A percentile compares a stretch with the other conserved stretches of the same genome.
phyloP scores from a whole-genome alignment of 2,329 filamentous ascomycete species.

The Lachnellula hyalina region DNA sequence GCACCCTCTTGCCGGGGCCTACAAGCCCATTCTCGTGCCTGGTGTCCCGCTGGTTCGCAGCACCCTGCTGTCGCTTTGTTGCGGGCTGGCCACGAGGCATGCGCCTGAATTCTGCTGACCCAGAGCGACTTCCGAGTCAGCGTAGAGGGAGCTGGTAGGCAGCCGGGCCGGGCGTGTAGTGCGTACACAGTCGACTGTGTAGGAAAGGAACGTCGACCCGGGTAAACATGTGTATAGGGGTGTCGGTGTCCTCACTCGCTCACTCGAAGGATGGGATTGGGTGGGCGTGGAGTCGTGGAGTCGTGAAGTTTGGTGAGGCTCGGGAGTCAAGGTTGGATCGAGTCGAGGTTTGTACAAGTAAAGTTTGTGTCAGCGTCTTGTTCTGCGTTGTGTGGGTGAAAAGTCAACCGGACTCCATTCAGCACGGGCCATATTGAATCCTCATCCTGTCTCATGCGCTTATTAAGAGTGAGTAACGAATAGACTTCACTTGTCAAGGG shows the following conservation, averaged over 20 bases:
- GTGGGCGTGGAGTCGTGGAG: neutral
- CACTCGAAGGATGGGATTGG: no score
- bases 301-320: neutral
- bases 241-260: neutral
- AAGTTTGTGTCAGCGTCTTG: neutral
- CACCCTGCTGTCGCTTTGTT: conserved; percentile 34
- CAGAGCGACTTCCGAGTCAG: conserved; percentile 32
- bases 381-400: neutral
- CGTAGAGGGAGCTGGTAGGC: conserved; percentile 21
- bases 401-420: no score
- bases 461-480: neutral
- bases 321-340: neutral
- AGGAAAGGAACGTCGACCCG: conserved; percentile 2
- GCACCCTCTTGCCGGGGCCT: conserved; percentile 63
- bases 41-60: conserved; percentile 61
- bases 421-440: neutral
- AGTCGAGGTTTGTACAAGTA: neutral
- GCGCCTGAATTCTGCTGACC: conserved; percentile 30
- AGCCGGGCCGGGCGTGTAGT: conserved; percentile 11
- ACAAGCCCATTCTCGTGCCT: conserved; percentile 86
- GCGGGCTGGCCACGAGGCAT: conserved; percentile 31
- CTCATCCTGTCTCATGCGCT: neutral
- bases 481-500: neutral
- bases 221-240: neutral
- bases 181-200: neutral